A percentile compares a stretch with the other conserved stretches of the same genome.
phyloP scores from a whole-genome alignment of 2,329 filamentous ascomycete genomes.

The Parastagonospora avenae region DNA sequence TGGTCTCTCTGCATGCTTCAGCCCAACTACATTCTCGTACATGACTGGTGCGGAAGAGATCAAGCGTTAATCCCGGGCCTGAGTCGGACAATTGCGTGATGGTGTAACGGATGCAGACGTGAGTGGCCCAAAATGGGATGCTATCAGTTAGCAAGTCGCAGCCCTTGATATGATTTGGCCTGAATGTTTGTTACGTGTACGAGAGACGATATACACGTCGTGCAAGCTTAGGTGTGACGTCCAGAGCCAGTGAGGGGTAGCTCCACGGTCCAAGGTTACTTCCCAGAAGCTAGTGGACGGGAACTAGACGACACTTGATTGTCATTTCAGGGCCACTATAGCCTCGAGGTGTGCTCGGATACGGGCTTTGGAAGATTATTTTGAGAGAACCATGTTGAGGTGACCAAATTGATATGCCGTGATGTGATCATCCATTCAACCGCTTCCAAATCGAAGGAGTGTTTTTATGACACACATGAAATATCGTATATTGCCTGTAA shows the following conservation, averaged over 20 bases:
- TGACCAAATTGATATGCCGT: too few species aligned
- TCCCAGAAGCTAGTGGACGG: too few species aligned
- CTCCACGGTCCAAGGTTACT: too few species aligned
- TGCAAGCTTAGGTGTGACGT: constrained; percentile 1
- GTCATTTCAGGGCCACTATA: too few species aligned
- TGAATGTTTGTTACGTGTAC: constrained; percentile 22
- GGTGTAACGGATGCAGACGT: constrained; percentile 29
- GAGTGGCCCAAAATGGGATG: constrained; percentile 22
- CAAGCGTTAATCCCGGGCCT: constrained; percentile 15
- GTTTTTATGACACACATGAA: too few species aligned
- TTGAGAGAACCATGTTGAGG: too few species aligned
- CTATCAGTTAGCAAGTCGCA: not conserved
- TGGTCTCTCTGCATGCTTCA: constrained; percentile 5
- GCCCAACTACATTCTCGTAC: not conserved
- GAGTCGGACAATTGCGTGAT: constrained; percentile 17
- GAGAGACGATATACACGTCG: constrained; percentile 2
- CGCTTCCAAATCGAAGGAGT: too few species aligned
- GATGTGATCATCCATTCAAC: too few species aligned
- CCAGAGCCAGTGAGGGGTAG: constrained; percentile 1
- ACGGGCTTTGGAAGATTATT: too few species aligned
- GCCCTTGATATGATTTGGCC: constrained; percentile 2
- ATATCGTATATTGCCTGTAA: too few species aligned
- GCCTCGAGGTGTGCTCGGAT: too few species aligned
- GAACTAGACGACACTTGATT: too few species aligned
- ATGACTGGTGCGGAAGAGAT: constrained; percentile 1